Base-by-base conservation (phyloP, 257 asterid species). In the Solanum etuberosum region DNA sequence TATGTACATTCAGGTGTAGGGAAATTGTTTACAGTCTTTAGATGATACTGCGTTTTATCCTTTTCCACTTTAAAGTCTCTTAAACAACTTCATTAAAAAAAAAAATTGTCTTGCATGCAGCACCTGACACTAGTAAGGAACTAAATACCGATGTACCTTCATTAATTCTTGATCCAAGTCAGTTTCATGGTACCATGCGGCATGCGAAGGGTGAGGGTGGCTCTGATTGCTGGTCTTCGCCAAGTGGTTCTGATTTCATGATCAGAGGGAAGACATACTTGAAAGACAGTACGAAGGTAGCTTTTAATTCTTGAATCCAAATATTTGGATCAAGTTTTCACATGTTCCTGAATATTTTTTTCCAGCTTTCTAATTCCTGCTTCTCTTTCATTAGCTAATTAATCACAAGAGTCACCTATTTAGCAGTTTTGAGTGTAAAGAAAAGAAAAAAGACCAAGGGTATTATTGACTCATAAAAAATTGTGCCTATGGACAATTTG, bases 191-290 rank as follows among this genome's bases (percentile, higher is more conserved):
- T 84, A 89, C 95, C 89, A 91, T 97, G 99, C 90, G 90, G 89
- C 94, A 76, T 88, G 98, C 96, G 37, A 93, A 93, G 89, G 93
- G 94, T 89, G 99, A 91, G 80, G 87, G 87, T 85, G 98, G 94
- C 89, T 91, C 88, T 86, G 94, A 94, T 89, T 96, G 99, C 93
- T 97, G 99, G 99, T 92, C 92, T 71, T 90, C 94, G 81, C 99
- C 98, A 12, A 94, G 93, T 91, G 99, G 99, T 84, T 90, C 98
- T 84, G 99, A 98, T 37, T 97, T 97, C 93, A 92, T 94, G 99
- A 90, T 97, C 90, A 93, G 99, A 91, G 99, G 99, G 90, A 94
- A 94, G 90, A 92, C 98, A 78, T 97, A 97, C 93, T 92, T 97
- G 92, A 93, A 92, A 90, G 99, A 97, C 88, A 91, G 92, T 91